Conservation (phyloP, 108 stramenopile genomes). For the Pseudonitzschia pungens region DNA sequence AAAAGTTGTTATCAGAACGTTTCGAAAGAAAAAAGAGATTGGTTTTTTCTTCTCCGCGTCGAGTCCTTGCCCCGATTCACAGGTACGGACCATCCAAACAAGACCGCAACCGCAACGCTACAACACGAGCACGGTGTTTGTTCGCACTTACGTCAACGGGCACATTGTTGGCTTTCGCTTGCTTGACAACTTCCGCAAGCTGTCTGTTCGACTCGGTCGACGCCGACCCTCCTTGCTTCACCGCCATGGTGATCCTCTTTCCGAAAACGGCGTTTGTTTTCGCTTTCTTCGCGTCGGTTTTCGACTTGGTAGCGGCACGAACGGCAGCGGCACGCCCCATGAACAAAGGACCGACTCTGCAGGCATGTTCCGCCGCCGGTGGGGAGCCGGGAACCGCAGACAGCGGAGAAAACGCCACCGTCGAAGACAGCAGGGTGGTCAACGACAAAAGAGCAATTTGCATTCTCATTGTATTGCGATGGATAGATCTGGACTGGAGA, state of each 20-base stretch:
- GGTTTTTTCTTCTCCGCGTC: too few relatives aligned
- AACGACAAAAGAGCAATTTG: constrained; percentile 10
- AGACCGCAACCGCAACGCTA: not conserved
- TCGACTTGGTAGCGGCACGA: constrained; percentile 83
- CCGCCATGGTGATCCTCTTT: constrained; percentile 90
- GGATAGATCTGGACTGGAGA: not conserved
- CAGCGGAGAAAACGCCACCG: constrained; percentile 6
- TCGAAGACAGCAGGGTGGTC: not conserved
- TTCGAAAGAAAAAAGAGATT: too few relatives aligned
- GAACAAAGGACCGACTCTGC: constrained; percentile 38
- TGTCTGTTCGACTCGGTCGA: constrained; percentile 77
- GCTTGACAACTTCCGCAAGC: constrained; percentile 75
- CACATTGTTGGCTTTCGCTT: constrained; percentile 80
- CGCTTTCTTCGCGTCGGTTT: constrained; percentile 86
- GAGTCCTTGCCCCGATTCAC: not conserved
- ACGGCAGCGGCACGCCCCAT: constrained; percentile 92
- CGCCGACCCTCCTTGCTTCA: constrained; percentile 76
- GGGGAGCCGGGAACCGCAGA: not conserved
- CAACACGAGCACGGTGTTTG: not conserved
- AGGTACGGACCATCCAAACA: not conserved
- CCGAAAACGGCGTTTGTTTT: constrained; percentile 83
- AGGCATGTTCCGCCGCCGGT: not conserved
- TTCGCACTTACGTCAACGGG: constrained; percentile 67
- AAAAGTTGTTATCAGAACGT: too few relatives aligned
- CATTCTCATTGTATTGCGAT: not conserved